Evolutionary conservation across 164 flowering plant species (phyloP), one percentile per base, ranked within the genome.

Genomic region (Vitis rupestris): DNA sequence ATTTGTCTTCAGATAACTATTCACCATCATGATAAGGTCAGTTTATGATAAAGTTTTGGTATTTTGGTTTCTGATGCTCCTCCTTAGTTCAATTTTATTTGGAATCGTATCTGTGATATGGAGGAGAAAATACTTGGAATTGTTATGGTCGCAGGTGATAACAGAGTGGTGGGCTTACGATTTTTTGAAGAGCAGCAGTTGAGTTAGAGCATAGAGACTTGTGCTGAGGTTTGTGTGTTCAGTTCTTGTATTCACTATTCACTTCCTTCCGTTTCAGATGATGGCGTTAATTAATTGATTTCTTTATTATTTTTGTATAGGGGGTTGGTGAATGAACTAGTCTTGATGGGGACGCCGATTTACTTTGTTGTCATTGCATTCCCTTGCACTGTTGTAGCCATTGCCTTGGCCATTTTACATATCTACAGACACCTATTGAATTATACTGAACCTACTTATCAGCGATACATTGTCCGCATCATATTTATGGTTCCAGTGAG

Each of bases 401-500:
- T 88, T 72, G 79, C 73, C 9, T 70, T 95, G 79, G 98, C 99
- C 9, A 37, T 90, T n/a, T 61, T 80, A 48, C 99, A 95, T 72
- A 93, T 95, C 27, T 89, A 95, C 77, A 80, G 88, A 72, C 99
- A 95, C 72, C 91, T 95, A n/a, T 53, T 86, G 84, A 95, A 95
- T 76, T 93, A 95, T 71, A 93, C 98, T 0, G 99, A 95, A 67
- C 98, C 97, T 16, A 90, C 93, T 65, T 95, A 87, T 75, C 99
- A 95, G 88, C 85, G 99, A 70, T 95, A 78, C 75, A 93, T 95
- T 13, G 99, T 95, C 56, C 94, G 99, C 17, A 95, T 95, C 74
- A 85, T 95, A 74, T 93, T 93, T 70, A 95, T 91, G 99, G 98
- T 95, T 74, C 99, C 99, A 65, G 98, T 95, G 58, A 82, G 94